A percentile compares a stretch with the other conserved stretches of the same genome.
phyloP scores from a whole-genome alignment of 2,329 filamentous ascomycete genomes.

The Pseudogymnoascus sp. region DNA sequence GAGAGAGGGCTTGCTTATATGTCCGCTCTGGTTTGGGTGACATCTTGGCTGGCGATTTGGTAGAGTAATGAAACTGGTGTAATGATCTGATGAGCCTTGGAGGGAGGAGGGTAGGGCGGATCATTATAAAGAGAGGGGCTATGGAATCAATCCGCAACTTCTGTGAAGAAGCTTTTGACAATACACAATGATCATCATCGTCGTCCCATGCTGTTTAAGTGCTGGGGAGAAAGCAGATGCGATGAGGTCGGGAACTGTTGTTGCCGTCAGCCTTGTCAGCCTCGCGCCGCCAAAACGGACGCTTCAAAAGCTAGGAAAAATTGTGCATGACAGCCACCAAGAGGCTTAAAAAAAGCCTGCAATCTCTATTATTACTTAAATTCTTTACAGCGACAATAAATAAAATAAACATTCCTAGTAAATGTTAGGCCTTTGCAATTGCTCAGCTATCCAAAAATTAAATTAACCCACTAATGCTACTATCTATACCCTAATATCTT shows the following conservation, averaged over 20 bases:
- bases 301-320: background rate
- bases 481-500: background rate
- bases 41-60: background rate
- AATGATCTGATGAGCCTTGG: slow-evolving; percentile 3
- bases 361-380: background rate
- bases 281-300: background rate
- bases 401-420: background rate
- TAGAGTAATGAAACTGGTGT: background rate
- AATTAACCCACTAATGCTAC: background rate
- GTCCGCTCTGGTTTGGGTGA: background rate
- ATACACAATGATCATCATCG: background rate
- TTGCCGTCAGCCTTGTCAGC: background rate
- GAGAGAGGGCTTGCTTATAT: background rate
- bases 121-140: background rate
- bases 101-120: background rate
- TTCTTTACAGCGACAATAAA: background rate
- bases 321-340: background rate
- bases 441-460: background rate
- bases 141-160: background rate
- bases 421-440: background rate
- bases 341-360: background rate
- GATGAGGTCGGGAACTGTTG: background rate
- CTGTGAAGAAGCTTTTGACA: background rate
- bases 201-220: background rate
- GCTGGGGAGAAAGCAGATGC: background rate